Evolutionary conservation across 1,139 yeast species (phyloP), one percentile per base, ranked within the genome.

Genomic region (Candida albicans): DNA sequence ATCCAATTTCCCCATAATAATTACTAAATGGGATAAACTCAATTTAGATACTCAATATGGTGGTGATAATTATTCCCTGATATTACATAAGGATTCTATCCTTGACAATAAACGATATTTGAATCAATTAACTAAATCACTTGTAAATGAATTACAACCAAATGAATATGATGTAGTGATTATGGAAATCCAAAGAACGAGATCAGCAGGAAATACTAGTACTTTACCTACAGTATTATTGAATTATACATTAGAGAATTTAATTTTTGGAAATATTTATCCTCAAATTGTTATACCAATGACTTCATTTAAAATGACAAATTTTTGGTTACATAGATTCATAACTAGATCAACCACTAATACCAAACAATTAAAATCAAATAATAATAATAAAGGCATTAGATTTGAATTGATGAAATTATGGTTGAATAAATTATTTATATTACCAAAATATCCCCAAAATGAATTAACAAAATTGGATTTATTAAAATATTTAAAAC

Each of bases 181-280:
- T 24, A 61, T 72, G 39, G 77, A 72, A 48, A 59, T 64, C 39
- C 77, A 72, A 52, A 50, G 77, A 30, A 72, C 76, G 1, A 55
- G 71, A 41, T 66, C 75, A 18, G 62, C 61, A 44, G 52, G 54
- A 37, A 63, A 61, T 43, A 48, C 61, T 30, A 56, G 58, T n/a
- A 70, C 75, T 3, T 55, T 72, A n/a, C 77, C 77, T 10, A 66
- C 58, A 29, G 71, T 72, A 7, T 55, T 71, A 12, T 51, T 58
- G 15, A 70, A 70, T 47, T 65, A 61, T 49, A 59, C 68, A 7
- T 61, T 72, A 42, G 77, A 72, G 48, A 62, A 64, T 46, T 55
- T 68, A 49, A 35, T 53, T 47, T 66, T 34, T 58, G 64, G 46
- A 50, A 34, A 41, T 24, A 26, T 43, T n/a, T 49, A 47, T 32